Evolutionary conservation across 169 alveolate species (phyloP).

Genomic region (Eimeria acervulina): DNA sequence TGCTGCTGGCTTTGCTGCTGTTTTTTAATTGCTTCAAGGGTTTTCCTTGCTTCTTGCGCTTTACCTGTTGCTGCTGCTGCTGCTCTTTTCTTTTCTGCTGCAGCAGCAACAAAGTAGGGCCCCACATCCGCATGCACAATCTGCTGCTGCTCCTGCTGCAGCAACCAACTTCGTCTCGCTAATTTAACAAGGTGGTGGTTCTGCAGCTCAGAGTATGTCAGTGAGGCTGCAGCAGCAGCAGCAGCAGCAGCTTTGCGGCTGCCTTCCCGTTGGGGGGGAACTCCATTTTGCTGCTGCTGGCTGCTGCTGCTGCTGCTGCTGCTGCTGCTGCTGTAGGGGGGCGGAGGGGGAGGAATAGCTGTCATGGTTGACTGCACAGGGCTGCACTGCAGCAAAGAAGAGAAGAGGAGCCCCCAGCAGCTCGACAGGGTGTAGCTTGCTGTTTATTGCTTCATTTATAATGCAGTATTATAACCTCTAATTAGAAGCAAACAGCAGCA

Average conservation of each 20-base stretch:
- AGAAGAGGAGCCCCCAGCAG: too few relatives aligned
- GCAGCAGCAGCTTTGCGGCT: too few relatives aligned
- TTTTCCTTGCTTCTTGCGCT: not conserved
- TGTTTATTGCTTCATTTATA: too few relatives aligned
- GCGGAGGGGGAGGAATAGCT: not conserved
- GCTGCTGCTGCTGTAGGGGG: constrained; percentile 2
- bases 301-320: not conserved
- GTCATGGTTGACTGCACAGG: not conserved
- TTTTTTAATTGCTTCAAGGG: not conserved
- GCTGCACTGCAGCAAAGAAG: too few relatives aligned
- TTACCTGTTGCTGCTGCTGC: not conserved
- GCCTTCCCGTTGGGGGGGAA: too few relatives aligned
- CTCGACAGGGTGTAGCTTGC: too few relatives aligned
- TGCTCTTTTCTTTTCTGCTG: not conserved
- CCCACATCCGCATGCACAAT: not conserved
- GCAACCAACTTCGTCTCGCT: not conserved
- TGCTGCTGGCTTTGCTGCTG: constrained; percentile 21
- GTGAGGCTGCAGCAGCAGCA: not conserved
- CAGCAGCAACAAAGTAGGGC: not conserved
- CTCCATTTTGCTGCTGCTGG: not conserved
- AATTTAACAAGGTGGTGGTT: not conserved
- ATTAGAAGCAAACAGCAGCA: too few relatives aligned
- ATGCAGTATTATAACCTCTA: too few relatives aligned
- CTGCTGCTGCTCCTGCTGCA: not conserved
- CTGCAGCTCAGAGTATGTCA: not conserved